Percentiles rank a stretch among this genome's conserved stretches.
These are phyloP conservation scores for Rhizopus arrhizus DNA, from an alignment of 371 early-diverging fungal species.

Conservation along the genomic window DNA sequence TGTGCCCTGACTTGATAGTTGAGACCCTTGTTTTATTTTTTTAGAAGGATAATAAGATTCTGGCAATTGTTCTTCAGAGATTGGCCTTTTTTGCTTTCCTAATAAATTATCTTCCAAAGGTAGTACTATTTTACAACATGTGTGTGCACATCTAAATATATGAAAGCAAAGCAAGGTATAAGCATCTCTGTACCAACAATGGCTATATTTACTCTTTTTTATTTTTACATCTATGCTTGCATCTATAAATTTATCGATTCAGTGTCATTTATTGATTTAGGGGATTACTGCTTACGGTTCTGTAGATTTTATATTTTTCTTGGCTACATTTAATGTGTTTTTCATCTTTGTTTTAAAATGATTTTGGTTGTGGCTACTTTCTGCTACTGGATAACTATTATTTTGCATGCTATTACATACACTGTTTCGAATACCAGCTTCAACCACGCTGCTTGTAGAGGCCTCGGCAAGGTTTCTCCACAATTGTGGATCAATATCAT, in stretches of 20 bases:
- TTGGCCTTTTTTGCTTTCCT: neutral
- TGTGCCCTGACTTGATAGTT: too few relatives aligned
- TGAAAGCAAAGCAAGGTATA: neutral
- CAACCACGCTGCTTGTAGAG: neutral
- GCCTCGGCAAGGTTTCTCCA: conserved; percentile 1
- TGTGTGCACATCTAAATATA: conserved; percentile 21
- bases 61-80: too few relatives aligned
- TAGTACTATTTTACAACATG: conserved; percentile 16
- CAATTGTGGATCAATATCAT: conserved; percentile 1
- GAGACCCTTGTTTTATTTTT: too few relatives aligned
- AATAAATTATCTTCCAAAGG: neutral
- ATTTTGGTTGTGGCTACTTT: neutral
- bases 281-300: neutral
- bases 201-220: conserved; percentile 32
- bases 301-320: neutral
- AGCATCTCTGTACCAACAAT: neutral
- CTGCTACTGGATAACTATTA: neutral
- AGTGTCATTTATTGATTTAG: neutral
- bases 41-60: too few relatives aligned
- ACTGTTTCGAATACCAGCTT: neutral
- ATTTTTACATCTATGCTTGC: conserved; percentile 44
- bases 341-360: neutral
- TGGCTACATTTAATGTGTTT: neutral
- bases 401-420: neutral
- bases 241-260: conserved; percentile 20